phyloP scores from a whole-genome alignment of 768 basidiomycete species.

The Trametes villosa region DNA sequence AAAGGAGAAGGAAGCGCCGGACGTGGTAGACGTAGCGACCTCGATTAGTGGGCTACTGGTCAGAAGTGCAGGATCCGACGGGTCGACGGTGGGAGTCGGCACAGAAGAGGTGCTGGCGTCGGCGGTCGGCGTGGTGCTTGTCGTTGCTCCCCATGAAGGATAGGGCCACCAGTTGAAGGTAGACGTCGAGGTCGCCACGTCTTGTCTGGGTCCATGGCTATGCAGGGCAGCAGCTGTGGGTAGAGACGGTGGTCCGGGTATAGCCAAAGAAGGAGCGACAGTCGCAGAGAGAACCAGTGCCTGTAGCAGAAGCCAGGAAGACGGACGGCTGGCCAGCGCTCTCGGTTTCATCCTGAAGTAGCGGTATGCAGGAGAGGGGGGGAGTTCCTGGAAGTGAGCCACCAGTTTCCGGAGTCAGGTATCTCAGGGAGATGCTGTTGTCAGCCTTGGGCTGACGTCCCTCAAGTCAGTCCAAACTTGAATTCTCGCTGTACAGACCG shows the following conservation, averaged over 20 bases:
- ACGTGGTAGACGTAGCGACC: background rate
- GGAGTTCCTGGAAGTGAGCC: too few species aligned
- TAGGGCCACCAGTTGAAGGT: conserved; percentile 42
- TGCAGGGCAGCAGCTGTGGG: too few species aligned
- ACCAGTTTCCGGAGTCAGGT: too few species aligned
- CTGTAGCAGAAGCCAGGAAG: background rate
- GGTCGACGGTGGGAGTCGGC: background rate
- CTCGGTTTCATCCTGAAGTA: too few species aligned
- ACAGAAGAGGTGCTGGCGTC: background rate
- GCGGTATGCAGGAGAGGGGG: too few species aligned
- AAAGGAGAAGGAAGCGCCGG: too few species aligned
- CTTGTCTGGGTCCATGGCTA: background rate
- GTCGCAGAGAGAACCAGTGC: background rate
- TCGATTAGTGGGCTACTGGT: background rate
- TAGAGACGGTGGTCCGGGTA: background rate
- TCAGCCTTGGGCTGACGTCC: too few species aligned
- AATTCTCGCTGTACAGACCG: too few species aligned
- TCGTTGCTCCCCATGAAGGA: conserved; percentile 29
- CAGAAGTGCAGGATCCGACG: background rate
- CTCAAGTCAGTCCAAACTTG: too few species aligned
- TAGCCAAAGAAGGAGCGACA: background rate
- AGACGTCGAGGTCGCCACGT: conserved; percentile 18
- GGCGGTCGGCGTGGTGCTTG: background rate
- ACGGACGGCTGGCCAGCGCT: too few species aligned
- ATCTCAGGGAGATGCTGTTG: too few species aligned